Percentiles rank a stretch among this genome's conserved stretches.
Conservation (phyloP, 2,329 filamentous ascomycete species). For the Arthroderma sp. region DNA sequence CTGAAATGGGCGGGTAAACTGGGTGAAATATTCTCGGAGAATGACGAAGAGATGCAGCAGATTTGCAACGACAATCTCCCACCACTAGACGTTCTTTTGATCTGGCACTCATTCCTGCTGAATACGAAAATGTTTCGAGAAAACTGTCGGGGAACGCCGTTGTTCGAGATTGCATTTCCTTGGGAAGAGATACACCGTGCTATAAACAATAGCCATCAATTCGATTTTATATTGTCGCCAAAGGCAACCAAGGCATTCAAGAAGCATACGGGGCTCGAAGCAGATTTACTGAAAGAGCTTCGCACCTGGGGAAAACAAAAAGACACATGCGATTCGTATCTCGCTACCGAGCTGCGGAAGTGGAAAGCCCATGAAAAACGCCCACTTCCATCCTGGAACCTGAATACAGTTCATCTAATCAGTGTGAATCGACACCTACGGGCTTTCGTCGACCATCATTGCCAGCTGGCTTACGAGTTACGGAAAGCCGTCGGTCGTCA, state of each 20-base stretch:
- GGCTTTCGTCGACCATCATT: no score
- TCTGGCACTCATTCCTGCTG: conserved; percentile 26
- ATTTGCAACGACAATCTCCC: background rate
- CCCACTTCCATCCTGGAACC: no score
- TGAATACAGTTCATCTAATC: no score
- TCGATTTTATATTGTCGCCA: no score
- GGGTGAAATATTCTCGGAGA: background rate
- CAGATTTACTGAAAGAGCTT: background rate
- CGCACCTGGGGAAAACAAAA: background rate
- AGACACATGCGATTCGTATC: no score
- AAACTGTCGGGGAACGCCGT: background rate
- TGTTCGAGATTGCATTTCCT: conserved; percentile 8
- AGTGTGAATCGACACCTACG: no score
- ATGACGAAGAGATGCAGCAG: background rate
- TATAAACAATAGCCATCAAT: no score
- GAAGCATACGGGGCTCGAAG: background rate
- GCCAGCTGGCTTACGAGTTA: background rate
- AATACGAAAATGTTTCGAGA: conserved; percentile 16
- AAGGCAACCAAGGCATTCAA: background rate
- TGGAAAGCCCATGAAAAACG: no score
- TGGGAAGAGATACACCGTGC: conserved; percentile 2
- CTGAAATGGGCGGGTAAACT: conserved; percentile 5
- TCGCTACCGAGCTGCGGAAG: no score
- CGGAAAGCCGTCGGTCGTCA: conserved; percentile 24
- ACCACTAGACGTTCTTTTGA: conserved; percentile 22